Evolutionary conservation across 345 rosid species (phyloP), one percentile per base, ranked within the genome.

Genomic region (Rhizophora mangle): DNA sequence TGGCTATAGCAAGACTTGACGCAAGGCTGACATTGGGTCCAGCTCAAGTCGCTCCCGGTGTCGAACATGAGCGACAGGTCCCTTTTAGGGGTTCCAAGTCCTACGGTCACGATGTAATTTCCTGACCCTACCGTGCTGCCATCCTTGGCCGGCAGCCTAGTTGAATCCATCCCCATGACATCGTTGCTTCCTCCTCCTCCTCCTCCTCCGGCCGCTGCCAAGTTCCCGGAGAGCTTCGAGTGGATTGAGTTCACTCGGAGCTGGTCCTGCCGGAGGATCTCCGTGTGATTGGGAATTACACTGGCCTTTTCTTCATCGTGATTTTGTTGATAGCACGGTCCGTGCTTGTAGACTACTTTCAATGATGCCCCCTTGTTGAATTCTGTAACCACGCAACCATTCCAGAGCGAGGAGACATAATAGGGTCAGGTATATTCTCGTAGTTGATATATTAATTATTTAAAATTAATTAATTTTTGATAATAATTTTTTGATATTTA

Each of bases 161-260:
- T 62, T 6, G 85, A 32, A 16, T 77, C 80, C 3, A 80, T 76
- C 66, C 59, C 46, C 55, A 60, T 47, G 47, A 80, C 62, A 7
- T 77, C 72, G 6, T 63, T 22, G 6, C 24, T 24, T 24, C 24
- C 18, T 43, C 46, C 46, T 39, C 46, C 29, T 43, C 49, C 49
- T 43, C 18, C 7, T 39, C 46, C 46, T 39, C 46, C 29, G 1
- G 27, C 36, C 0, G 27, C 31, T 20, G 72, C 72, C 2, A 34
- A 62, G 56, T 61, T 69, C 30, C 69, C 70, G 5, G 86, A 74
- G 15, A 88, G 51, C 60, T 60, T 85, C 0, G 88, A 75, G 68
- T 81, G 91, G 74, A 93, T 88, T 0, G 86, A 85, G 36, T 84
- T 59, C 0, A 90, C 96, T 60, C 96, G 78, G 0, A 89, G 63